These are phyloP conservation scores for Trichocladium uniseriatum DNA, from an alignment of 495 filamentous ascomycete genomes.

Conservation along the genomic window DNA sequence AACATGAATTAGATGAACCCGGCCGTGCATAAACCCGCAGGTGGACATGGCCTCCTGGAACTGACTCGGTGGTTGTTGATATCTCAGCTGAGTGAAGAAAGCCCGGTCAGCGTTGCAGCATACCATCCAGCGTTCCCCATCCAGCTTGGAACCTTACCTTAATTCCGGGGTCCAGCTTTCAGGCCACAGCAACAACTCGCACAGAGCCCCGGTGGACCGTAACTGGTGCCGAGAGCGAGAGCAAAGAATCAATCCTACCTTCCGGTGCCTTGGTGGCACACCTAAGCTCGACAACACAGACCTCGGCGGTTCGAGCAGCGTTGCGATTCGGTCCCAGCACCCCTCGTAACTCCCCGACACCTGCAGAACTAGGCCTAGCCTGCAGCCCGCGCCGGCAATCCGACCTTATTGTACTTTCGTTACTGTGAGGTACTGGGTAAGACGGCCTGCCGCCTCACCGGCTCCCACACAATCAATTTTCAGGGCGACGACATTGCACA, in stretches of 20 bases:
- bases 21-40: neutral
- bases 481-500: neutral
- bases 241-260: too few species aligned
- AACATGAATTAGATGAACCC: neutral
- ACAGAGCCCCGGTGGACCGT: too few species aligned
- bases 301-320: conserved; percentile 21
- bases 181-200: too few species aligned
- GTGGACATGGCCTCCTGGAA: neutral
- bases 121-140: too few species aligned
- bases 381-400: conserved; percentile 8
- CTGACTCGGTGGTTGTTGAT: neutral
- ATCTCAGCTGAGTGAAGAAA: neutral
- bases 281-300: conserved; percentile 15
- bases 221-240: too few species aligned
- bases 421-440: neutral
- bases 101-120: too few species aligned
- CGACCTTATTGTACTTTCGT: neutral
- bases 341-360: conserved; percentile 1
- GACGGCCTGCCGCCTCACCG: neutral
- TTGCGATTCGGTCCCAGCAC: conserved; percentile 19
- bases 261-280: too few species aligned
- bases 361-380: conserved; percentile 14
- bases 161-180: too few species aligned
- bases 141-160: too few species aligned
- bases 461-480: conserved; percentile 1